Evolutionary conservation across 2,329 filamentous ascomycete genomes (phyloP), one percentile per base, ranked within the genome.

Genomic region (Fusarium drepaniforme): DNA sequence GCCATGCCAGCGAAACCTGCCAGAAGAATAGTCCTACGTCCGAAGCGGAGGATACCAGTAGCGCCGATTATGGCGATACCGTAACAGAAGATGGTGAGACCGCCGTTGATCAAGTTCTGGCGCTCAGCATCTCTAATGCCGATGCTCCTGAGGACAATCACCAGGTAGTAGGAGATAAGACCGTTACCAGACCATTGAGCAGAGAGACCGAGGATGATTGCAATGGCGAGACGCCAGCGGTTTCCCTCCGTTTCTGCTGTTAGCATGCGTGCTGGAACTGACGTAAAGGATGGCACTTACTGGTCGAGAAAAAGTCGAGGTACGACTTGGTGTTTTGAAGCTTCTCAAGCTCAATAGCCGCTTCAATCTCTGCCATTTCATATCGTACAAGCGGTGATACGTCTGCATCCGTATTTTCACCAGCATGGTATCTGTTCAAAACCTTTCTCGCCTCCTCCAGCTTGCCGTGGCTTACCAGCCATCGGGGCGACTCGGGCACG

Each of bases 401-500:
- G 2, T 67, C 25, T 2, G 44, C 25, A 18, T 49, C 23, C 6
- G 58, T 66, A 38, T 40, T 58, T 21, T 58, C n/a, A 11, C 60
- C 68, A 11, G 65, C 60, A 15, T 71, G 68, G 5, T 71, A 49
- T 2, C 63, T 5, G 16, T 58, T 61, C 21, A 71, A 42, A 25
- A 71, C 60, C 40, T 35, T 60, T 18, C 59, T 44, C 4, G 68
- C 68, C 11, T 64, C 53, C 0, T 63, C 51, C 6, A 61, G 16
- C 60, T 49, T 59, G 2, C 65, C 65, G 8, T 58, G 37, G 11
- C 64, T 62, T 4, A 71, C 56, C 12, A 71, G 65, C 21, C 66
- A 71, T 53, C 68, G 37, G 1, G 68, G 68, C n/a, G 59, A 64
- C 23, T 71, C 68, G 1, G 68, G 68, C 16, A 71, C 53, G 25